Evolutionary conservation across 2,329 filamentous ascomycete species (phyloP).

Genomic region (Aquanectria penicillioides): DNA sequence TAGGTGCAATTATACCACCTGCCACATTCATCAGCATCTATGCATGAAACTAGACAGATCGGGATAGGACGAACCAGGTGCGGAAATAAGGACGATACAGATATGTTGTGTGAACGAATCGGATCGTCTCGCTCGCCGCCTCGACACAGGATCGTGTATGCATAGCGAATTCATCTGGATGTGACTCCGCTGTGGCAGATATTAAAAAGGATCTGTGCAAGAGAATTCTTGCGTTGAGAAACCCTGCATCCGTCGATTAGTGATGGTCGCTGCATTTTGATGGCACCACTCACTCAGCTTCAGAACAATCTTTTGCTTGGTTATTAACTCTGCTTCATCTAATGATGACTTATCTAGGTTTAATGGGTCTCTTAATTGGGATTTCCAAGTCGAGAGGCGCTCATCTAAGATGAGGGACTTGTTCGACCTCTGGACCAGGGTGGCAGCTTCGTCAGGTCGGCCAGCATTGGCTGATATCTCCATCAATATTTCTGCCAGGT

Average conservation of each 20-base stretch:
- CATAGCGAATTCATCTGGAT: background rate
- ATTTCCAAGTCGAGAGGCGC: conserved; percentile 12
- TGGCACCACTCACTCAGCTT: conserved; percentile 12
- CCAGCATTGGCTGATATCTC: conserved; percentile 13
- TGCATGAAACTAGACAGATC: no score
- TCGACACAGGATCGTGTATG: conserved; percentile 15
- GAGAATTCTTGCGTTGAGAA: conserved; percentile 16
- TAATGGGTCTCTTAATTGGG: background rate
- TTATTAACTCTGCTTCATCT: conserved; percentile 20
- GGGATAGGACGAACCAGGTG: conserved; percentile 6
- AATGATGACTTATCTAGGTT: conserved; percentile 8
- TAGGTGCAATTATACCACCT: conserved; percentile 26
- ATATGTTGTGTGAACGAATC: conserved; percentile 16
- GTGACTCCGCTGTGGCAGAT: background rate
- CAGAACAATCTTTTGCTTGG: conserved; percentile 22
- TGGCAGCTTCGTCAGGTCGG: conserved; percentile 6
- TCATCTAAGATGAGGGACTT: conserved; percentile 4
- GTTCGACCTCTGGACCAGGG: background rate
- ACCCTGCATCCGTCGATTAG: background rate
- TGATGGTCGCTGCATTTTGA: no score
- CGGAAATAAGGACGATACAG: conserved; percentile 22
- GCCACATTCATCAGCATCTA: background rate
- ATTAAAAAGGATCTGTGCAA: conserved; percentile 19
- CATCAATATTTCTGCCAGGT: conserved; percentile 13
- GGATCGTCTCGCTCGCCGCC: conserved; percentile 21